Evolutionary conservation across 768 basidiomycete genomes (phyloP), one percentile per base, ranked within the genome.

Genomic region (Calocybe cyanea): DNA sequence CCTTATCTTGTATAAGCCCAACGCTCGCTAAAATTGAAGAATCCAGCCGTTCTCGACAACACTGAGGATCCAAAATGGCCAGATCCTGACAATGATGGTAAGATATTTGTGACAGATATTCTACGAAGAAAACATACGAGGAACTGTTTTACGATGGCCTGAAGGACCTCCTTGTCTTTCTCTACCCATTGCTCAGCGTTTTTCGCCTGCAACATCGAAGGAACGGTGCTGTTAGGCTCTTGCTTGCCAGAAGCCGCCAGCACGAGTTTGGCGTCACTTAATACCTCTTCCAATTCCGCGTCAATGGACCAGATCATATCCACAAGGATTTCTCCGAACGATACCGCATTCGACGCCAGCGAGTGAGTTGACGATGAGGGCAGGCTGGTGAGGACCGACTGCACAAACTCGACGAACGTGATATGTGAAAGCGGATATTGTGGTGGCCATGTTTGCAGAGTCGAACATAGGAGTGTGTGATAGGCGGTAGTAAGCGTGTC

Each of bases 251-350:
- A 57, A 19, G 63, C 59, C 28, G 66, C 58, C 36, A 77, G 55
- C 35, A 69, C 55, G 21, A 58, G 48, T 60, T 77, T 80, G 36
- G 73, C 72, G 53, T 88, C 85, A 11, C 63, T 61, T 28, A 84
- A 52, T 21, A 81, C 62, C 56, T 90, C 88, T 46, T 92, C 90
- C 48, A 92, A 62, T 52, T 85, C 80, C 30, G 78, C 71, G 64
- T 92, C 91, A 36, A 87, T 62, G 15, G 87, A 76, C 91, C 91
- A 93, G 36, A 90, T 71, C 56, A 87, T 72, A 59, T 93, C 91
- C 17, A 93, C 76, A 2, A 92, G 67, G 37, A 79, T 63, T 54
- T 90, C 87, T 9, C 83, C 83, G 45, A 91, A 79, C 0, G 72
- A 54, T 0, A 65, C 50, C 2, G 64, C 66, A 50, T 73, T 70